Evolutionary conservation across 2,329 filamentous ascomycete genomes (phyloP).

Genomic region (Penicillium sp.): DNA sequence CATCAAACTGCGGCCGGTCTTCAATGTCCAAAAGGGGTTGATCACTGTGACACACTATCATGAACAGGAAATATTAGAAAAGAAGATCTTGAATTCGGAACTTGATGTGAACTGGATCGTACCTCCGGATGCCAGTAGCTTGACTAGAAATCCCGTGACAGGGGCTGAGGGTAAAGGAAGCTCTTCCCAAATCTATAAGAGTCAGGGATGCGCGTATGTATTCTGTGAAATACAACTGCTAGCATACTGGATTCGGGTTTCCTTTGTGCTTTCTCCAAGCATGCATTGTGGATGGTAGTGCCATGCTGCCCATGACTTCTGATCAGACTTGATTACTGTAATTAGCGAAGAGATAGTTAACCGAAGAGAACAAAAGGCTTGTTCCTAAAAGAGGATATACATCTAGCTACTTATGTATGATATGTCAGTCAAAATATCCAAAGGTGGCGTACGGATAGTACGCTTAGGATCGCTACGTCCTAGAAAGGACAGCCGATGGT

Average conservation of each 20-base stretch:
- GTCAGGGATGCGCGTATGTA: too few relatives aligned
- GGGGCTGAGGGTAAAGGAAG: neutral
- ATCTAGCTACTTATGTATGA: neutral
- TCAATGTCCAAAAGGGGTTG: neutral
- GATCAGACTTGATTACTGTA: neutral
- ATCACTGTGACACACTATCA: neutral
- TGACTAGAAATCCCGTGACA: neutral
- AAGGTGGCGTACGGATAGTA: neutral
- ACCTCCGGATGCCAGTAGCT: constrained; percentile 1
- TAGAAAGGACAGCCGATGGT: neutral
- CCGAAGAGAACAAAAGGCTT: neutral
- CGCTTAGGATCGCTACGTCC: neutral
- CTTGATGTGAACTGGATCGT: neutral
- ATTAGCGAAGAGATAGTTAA: neutral
- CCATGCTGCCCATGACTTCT: neutral
- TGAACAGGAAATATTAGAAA: neutral
- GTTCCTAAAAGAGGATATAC: neutral
- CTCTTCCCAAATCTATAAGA: neutral
- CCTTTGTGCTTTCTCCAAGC: constrained; percentile 4
- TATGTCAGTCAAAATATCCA: neutral
- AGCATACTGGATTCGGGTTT: neutral
- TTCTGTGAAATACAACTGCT: neutral
- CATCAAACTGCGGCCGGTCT: neutral
- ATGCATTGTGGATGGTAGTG: neutral
- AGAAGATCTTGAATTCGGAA: neutral